Evolutionary conservation across 2,329 filamentous ascomycete genomes (phyloP), one percentile per base, ranked within the genome.

Genomic region (Pseudogymnoascus sp.): DNA sequence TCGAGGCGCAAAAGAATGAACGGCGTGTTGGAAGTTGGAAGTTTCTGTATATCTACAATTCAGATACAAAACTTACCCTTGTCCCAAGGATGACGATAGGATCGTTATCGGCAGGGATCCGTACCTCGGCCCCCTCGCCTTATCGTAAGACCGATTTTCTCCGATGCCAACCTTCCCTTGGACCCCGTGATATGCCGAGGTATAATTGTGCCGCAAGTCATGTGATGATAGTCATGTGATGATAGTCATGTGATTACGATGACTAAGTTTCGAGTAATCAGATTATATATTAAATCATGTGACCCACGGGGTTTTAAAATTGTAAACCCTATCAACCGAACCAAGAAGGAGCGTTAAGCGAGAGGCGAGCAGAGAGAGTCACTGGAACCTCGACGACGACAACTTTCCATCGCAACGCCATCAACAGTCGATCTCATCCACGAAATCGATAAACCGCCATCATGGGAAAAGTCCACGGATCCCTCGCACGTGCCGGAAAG

Each of bases 401-500:
- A 56, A 56, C 50, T 56, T 56, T 56, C 50, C 50, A 56, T 56
- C 50, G 50, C 50, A 56, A 56, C 50, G 50, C 50, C 50, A 56
- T 56, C 50, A 56, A 56, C 50, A 56, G 50, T 56, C 50, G 50
- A 56, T 56, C 50, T 56, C 50, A 56, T 56, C 50, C 50, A 56
- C 50, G 50, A 56, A 64, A 44, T 69, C 70, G 70, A 73, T 73
- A 73, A 74, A 73, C 68, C 71, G 72, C 81, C 81, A 89, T 79
- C 80, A 93, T 93, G 90, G 90, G 90, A 83, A 93, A 93, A 84
- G 90, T 93, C 81, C 90, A 93, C 88, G 90, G 90, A 80, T 95
- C 90, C 78, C 89, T 95, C 81, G 90, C 90, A 80, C 90, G 91
- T 91, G 91, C 90, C 82, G 91, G 91, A 84, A 96, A 96, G 86